phyloP scores from a whole-genome alignment of 805 yeast species.

The Ogataea angusta region DNA sequence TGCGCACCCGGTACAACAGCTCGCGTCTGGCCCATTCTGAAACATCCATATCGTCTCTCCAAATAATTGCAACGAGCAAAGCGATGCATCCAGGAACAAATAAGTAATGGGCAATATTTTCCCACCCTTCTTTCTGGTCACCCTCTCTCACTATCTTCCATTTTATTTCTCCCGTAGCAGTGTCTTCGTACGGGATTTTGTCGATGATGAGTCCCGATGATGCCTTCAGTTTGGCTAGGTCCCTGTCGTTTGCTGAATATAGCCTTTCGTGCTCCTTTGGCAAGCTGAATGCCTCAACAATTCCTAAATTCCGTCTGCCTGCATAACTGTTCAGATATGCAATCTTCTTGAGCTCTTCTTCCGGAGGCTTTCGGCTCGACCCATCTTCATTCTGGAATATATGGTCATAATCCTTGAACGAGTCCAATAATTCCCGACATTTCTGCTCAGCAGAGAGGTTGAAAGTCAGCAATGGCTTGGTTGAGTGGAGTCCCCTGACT shows the following conservation, averaged over 20 bases:
- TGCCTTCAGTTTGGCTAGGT: constrained; percentile 54
- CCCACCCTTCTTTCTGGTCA: constrained; percentile 83
- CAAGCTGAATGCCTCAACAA: constrained; percentile 42
- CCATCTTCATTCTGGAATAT: constrained; percentile 77
- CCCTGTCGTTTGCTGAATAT: constrained; percentile 58
- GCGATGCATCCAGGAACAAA: constrained; percentile 68
- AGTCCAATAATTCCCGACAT: constrained; percentile 57
- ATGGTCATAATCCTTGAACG: constrained; percentile 61
- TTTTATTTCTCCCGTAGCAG: constrained; percentile 70
- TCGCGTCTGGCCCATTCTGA: constrained; percentile 83
- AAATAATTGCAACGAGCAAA: constrained; percentile 48
- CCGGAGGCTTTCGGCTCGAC: constrained; percentile 63
- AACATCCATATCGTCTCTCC: constrained; percentile 48
- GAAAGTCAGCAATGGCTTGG: constrained; percentile 25
- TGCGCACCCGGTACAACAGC: constrained; percentile 71
- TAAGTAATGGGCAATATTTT: constrained; percentile 63
- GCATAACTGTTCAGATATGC: constrained; percentile 67
- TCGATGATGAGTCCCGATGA: constrained; percentile 68
- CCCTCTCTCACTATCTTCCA: constrained; percentile 73
- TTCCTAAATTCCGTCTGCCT: constrained; percentile 51
- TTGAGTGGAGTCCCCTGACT: constrained; percentile 7
- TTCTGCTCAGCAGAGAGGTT: constrained; percentile 54
- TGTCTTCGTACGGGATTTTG: constrained; percentile 80
- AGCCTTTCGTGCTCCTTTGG: constrained; percentile 50
- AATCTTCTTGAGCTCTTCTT: constrained; percentile 65